These are phyloP conservation scores for Phaseolus coccineus DNA, from an alignment of 331 rosid species.

Conservation along the genomic window DNA sequence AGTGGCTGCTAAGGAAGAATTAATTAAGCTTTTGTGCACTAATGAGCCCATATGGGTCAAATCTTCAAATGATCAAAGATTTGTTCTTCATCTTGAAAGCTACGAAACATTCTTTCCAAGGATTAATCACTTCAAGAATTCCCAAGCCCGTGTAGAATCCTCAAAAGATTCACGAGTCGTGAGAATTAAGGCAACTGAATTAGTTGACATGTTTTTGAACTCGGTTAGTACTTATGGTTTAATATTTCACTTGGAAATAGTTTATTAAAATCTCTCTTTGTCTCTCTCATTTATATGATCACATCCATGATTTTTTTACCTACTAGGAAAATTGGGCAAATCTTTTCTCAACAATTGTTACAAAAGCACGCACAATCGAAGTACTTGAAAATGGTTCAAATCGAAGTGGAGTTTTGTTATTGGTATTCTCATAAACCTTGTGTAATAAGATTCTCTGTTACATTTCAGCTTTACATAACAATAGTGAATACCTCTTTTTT, in stretches of 20 bases:
- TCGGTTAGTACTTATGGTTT: slow-evolving; percentile 45
- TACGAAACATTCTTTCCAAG: slow-evolving; percentile 54
- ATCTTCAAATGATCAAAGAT: slow-evolving; percentile 43
- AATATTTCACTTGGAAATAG: too few species aligned
- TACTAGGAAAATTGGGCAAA: slow-evolving; percentile 61
- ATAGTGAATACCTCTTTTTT: not conserved
- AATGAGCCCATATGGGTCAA: slow-evolving; percentile 67
- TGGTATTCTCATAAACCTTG: slow-evolving; percentile 54
- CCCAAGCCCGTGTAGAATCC: slow-evolving; percentile 54
- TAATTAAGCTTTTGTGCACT: slow-evolving; percentile 45
- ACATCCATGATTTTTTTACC: not conserved
- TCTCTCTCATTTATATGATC: not conserved
- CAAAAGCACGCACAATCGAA: slow-evolving; percentile 56
- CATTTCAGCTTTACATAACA: not conserved
- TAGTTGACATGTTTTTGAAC: slow-evolving; percentile 64
- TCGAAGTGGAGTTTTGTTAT: slow-evolving; percentile 55
- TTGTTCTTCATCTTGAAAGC: slow-evolving; percentile 48
- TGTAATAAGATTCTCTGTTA: not conserved
- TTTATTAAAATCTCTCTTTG: not conserved
- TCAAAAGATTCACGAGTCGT: slow-evolving; percentile 66
- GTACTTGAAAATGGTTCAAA: slow-evolving; percentile 60
- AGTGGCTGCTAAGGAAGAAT: slow-evolving; percentile 55
- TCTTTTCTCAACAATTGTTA: slow-evolving; percentile 64
- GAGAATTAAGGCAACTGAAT: slow-evolving; percentile 43
- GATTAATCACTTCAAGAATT: slow-evolving; percentile 43